Evolutionary conservation across 2,329 filamentous ascomycete species (phyloP).

Genomic region (Ascomycota sp.): DNA sequence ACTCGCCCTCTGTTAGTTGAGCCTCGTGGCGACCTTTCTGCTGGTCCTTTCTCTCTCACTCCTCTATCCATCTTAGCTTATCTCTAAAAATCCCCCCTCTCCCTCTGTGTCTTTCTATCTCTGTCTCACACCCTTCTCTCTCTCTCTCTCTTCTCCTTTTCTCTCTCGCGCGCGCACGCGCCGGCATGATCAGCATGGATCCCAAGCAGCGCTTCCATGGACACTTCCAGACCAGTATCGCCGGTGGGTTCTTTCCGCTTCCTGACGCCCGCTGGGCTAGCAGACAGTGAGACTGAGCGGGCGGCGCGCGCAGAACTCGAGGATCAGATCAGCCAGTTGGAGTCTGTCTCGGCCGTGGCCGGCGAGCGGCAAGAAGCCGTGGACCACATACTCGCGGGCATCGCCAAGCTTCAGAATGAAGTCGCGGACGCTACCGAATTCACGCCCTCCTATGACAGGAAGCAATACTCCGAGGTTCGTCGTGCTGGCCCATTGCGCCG

Average conservation of each 20-base stretch:
- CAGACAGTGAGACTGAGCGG: background rate
- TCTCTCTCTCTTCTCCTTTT: background rate
- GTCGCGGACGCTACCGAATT: conserved; percentile 68
- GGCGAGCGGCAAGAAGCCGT: conserved; percentile 65
- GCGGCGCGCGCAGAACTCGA: conserved; percentile 40
- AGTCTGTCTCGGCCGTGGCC: conserved; percentile 35
- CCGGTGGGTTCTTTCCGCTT: conserved; percentile 27
- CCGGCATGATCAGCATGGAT: conserved; percentile 9
- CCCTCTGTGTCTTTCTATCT: too few species aligned
- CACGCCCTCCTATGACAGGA: conserved; percentile 76
- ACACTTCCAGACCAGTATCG: conserved; percentile 59
- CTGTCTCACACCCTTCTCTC: too few species aligned
- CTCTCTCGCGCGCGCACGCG: background rate
- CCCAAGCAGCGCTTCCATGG: conserved; percentile 64
- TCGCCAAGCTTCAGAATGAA: conserved; percentile 62
- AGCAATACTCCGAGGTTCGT: conserved; percentile 58
- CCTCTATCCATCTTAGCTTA: background rate
- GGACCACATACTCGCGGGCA: conserved; percentile 60
- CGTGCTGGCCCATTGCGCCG: too few species aligned
- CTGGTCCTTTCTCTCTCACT: background rate
- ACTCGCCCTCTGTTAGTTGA: too few species aligned
- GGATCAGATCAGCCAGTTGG: conserved; percentile 51
- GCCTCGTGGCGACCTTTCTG: too few species aligned
- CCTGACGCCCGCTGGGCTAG: background rate
- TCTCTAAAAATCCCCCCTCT: too few species aligned